Percentiles rank a stretch among this genome's conserved stretches.
Evolutionary conservation across 2,329 filamentous ascomycete genomes (phyloP).

Genomic region (Cordyceps javanica): DNA sequence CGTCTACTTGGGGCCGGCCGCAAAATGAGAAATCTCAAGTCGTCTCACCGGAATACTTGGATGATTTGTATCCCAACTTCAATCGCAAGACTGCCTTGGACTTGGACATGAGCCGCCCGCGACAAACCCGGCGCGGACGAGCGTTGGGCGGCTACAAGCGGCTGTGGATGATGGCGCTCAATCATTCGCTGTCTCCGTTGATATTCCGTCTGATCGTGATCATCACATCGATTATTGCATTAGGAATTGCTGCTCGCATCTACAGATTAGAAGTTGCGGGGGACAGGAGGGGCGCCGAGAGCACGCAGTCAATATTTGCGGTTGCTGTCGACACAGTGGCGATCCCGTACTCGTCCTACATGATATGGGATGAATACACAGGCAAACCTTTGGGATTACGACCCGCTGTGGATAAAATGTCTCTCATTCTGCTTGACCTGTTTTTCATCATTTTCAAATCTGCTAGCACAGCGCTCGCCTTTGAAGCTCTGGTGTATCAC

Average conservation of each 20-base stretch:
- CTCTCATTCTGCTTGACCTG: slow-evolving; percentile 83
- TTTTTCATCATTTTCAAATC: slow-evolving; percentile 98
- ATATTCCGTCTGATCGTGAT: slow-evolving; percentile 78
- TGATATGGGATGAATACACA: slow-evolving; percentile 95
- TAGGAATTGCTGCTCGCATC: slow-evolving; percentile 73
- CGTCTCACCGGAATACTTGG: slow-evolving; percentile 39
- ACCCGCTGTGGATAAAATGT: slow-evolving; percentile 75
- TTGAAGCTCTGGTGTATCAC: slow-evolving; percentile 68
- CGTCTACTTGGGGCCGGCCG: slow-evolving; percentile 45
- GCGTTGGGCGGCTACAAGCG: slow-evolving; percentile 41
- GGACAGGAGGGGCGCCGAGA: slow-evolving; percentile 44
- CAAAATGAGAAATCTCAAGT: slow-evolving; percentile 42
- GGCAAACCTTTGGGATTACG: slow-evolving; percentile 87
- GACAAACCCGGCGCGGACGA: slow-evolving; percentile 24
- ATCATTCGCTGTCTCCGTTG: slow-evolving; percentile 79
- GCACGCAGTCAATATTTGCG: slow-evolving; percentile 78
- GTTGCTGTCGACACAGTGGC: slow-evolving; percentile 85
- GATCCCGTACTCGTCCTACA: slow-evolving; percentile 84
- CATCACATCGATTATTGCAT: slow-evolving; percentile 72
- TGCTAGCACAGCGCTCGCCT: slow-evolving; percentile 84
- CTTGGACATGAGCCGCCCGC: slow-evolving; percentile 22
- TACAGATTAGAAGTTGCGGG: slow-evolving; percentile 51
- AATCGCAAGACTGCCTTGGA: slow-evolving; percentile 31
- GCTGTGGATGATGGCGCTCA: slow-evolving; percentile 63
- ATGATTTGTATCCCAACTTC: slow-evolving; percentile 43